Base-by-base conservation (phyloP, 768 basidiomycete genomes). In the Xerocomus brunneocitrinus region DNA sequence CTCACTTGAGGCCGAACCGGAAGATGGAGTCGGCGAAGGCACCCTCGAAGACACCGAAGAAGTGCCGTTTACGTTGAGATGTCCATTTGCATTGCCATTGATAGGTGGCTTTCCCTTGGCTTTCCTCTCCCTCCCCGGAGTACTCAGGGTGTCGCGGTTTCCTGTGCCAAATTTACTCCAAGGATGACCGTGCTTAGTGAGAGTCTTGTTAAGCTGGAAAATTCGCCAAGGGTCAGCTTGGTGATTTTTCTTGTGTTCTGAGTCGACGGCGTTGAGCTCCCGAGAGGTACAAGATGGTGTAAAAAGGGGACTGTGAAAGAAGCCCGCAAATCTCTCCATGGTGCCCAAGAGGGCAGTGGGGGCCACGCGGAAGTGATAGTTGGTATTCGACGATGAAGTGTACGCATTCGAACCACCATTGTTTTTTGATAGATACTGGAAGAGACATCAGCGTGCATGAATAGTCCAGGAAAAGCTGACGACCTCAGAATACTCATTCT, bases 181-280 rank as follows among this genome's bases (percentile, higher is more conserved):
- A 3, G 82, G 80, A 67, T 95, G 93, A 5, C 85, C 89, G 2
- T 76, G 74, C 60, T 82, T 84, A 52, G 84, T 86, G 46, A 95
- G 81, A 61, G 87, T 79, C 69, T 98, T 98, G 71, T 89, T 91
- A 25, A 98, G 72, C 68, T 99, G 95, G 71, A 89, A 98, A 53
- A 95, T 83, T n/a, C 95, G 83, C 89, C 93, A 95, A 63, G 85
- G 74, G 65, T 98, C 93, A 3, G 78, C 74, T 67, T 95, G 95
- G 44, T 89, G 82, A 66, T 98, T 99, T 75, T 97, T 95, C 74
- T 92, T 91, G 76, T 98, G 87, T 68, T 99, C 97, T 0, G 92
- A 95, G 67, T 99, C 88, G 39, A 99, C 95, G 1, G 97, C 95
- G 60, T 93, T 93, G 57, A 97, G 77, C 72, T 99, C 95, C 31